Evolutionary conservation across 768 basidiomycete genomes (phyloP), one percentile per base, ranked within the genome.

Genomic region (Zangia roseola): DNA sequence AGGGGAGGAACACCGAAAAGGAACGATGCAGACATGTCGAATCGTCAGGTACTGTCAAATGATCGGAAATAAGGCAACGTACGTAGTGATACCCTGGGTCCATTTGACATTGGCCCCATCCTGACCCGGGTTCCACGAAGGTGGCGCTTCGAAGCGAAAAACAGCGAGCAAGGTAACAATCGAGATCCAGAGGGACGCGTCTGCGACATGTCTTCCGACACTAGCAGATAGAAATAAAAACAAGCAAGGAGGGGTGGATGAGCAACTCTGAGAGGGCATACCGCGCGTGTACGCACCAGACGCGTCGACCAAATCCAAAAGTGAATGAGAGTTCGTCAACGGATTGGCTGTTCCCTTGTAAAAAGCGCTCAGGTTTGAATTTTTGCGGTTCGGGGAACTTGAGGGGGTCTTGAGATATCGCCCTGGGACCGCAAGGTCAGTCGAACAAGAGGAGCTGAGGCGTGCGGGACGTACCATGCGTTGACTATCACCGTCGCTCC

Each of bases 251-350:
- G 31, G 6, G 28, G 6, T 12, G 13, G 31, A 31, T 30, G 14
- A 54, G 21, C 2, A 10, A 14, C 20, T 17, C 23, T 33, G 8
- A 12, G 33, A 10, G 20, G 16, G 31, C 16, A 2, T 31, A 12
- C 28, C 28, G 10, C 28, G 14, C 16, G 31, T 31, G n/a, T 33
- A 4, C 50, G 1, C 36, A 58, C 60, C 56, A 59, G 24, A 50
- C 21, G 44, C 76, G 45, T 43, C 81, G 80, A 64, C 80, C 76
- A 26, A 84, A 67, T 34, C 64, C 64, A 39, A 66, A 63, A 2
- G 43, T 51, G 20, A 66, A 63, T 6, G 64, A 53, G 30, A 55
- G 50, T 12, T 43, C 41, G 24, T 63, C 58, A 9, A 41, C 30
- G 1, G 49, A 25, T 14, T 19, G 36, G 19, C 16, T 30, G 6